These are phyloP conservation scores for Silene vulgaris DNA, from an alignment of 179 eudicot genomes.

Conservation along the genomic window DNA sequence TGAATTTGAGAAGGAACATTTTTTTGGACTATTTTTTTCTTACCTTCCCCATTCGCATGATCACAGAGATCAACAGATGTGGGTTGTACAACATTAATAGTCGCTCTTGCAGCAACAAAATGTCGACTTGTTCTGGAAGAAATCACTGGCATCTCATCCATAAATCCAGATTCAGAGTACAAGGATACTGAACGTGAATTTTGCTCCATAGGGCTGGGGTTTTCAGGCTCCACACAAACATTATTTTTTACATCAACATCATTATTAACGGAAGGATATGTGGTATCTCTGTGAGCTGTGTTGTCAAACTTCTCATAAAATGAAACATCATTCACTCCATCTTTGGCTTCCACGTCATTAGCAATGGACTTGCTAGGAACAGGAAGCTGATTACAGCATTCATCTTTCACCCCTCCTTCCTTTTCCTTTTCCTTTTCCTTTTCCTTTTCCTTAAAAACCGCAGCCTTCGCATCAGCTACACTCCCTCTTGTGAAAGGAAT, in stretches of 20 bases:
- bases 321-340: constrained; percentile 19
- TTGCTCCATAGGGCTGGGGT: constrained; percentile 22
- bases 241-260: constrained; percentile 23
- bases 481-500: constrained; percentile 22
- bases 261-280: constrained; percentile 5
- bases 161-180: constrained; percentile 23
- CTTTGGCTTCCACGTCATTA: constrained; percentile 20
- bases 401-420: constrained; percentile 16
- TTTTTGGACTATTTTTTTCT: constrained; percentile 19
- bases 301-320: constrained; percentile 21
- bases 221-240: constrained; percentile 22
- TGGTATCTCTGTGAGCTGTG: constrained; percentile 14
- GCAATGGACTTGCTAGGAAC: constrained; percentile 16
- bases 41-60: constrained; percentile 15
- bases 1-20: constrained; percentile 10
- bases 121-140: constrained; percentile 24
- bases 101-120: constrained; percentile 20
- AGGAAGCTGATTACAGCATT: constrained; percentile 21
- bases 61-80: constrained; percentile 15
- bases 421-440: constrained; percentile 5
- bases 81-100: constrained; percentile 20
- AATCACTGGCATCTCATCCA: constrained; percentile 20
- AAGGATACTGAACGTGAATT: constrained; percentile 19
- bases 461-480: constrained; percentile 23
- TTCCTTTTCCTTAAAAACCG: constrained; percentile 5